These are phyloP conservation scores for Neofusicoccum cordaticola DNA, from an alignment of 2,329 filamentous ascomycete species.

Conservation along the genomic window DNA sequence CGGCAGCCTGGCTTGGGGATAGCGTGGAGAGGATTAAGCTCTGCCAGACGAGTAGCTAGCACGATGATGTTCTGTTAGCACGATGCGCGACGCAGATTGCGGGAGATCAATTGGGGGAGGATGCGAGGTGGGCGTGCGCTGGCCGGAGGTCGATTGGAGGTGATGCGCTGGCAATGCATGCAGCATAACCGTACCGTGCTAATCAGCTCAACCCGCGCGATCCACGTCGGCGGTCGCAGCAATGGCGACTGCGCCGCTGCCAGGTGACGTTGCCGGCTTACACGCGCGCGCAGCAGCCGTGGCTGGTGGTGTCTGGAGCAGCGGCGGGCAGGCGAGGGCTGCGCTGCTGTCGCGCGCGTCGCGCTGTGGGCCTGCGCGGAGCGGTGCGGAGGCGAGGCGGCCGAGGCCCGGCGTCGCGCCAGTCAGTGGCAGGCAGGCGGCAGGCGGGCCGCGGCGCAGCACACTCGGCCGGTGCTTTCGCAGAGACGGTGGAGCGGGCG, in stretches of 20 bases:
- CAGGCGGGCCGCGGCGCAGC: background rate
- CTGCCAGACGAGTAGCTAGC: slow-evolving; percentile 32
- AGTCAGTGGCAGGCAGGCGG: background rate
- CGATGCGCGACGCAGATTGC: slow-evolving; percentile 12
- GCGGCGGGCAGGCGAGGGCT: background rate
- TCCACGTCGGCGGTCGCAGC: slow-evolving; percentile 12
- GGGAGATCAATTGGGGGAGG: slow-evolving; percentile 13
- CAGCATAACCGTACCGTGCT: slow-evolving; percentile 2
- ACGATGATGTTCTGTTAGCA: slow-evolving; percentile 13
- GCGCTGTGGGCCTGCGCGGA: slow-evolving; percentile 18
- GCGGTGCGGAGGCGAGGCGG: background rate
- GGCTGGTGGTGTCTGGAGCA: slow-evolving; percentile 5
- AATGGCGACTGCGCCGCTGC: slow-evolving; percentile 4
- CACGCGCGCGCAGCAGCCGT: slow-evolving; percentile 9
- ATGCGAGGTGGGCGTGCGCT: slow-evolving; percentile 22
- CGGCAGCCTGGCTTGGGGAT: slow-evolving; percentile 19
- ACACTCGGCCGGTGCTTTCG: background rate
- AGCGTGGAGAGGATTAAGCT: slow-evolving; percentile 30
- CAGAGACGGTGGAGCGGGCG: too few species aligned
- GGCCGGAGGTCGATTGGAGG: slow-evolving; percentile 40
- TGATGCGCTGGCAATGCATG: slow-evolving; percentile 45
- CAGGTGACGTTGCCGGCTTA: slow-evolving; percentile 10
- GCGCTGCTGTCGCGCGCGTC: slow-evolving; percentile 19
- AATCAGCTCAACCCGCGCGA: slow-evolving; percentile 1
- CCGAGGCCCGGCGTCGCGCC: background rate